Base-by-base conservation (phyloP, 495 filamentous ascomycete species). In the Lophiostoma macrostomum region DNA sequence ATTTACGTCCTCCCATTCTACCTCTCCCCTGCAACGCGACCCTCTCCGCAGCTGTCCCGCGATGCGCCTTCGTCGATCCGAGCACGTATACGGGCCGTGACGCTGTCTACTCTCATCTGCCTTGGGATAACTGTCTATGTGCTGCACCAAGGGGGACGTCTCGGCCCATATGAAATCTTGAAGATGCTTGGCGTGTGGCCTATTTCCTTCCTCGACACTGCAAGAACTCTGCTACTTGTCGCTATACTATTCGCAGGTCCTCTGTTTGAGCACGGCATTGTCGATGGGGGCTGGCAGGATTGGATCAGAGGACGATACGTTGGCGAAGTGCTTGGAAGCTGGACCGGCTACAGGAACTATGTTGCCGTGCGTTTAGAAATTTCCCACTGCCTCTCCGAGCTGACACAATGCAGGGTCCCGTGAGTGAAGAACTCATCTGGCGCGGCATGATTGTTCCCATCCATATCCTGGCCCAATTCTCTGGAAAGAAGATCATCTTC, bases 1-100 rank as follows among this genome's bases (percentile, higher is more conserved):
- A 67, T 86, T 73, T 98, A 96, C 74, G 88, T 97, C 69, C 71
- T 87, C 27, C 90, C 93, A 27, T 88, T 98, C 76, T 97, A 97
- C 71, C 71, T 91, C 56, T 93, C 83, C 19, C 61, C 80, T 5
- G 74, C 79, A 24, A 93, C 90, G 5, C 84, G 90, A 16, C 90
- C 91, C 3, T 90, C 88, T 1, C 78, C 80, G n/a, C 80, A 76
- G 43, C 80, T 95, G 16, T 86, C 87, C 45, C 84, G 93, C 50
- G 91, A 97, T 79, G 81, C 87, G 18, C 90, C 93, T 16, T 86
- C 84, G 7, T 91, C 94, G 16, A 95, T 98, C 70, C 86, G 85
- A 42, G 85, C 87, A 53, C 83, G 93, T 60, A 86, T 95, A 64
- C 76, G 85, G 45, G 82, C 82, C 35, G 93, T 95, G 62, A 82